Evolutionary conservation across 2,329 filamentous ascomycete species (phyloP).

Genomic region (Pseudomassariella vexata): DNA sequence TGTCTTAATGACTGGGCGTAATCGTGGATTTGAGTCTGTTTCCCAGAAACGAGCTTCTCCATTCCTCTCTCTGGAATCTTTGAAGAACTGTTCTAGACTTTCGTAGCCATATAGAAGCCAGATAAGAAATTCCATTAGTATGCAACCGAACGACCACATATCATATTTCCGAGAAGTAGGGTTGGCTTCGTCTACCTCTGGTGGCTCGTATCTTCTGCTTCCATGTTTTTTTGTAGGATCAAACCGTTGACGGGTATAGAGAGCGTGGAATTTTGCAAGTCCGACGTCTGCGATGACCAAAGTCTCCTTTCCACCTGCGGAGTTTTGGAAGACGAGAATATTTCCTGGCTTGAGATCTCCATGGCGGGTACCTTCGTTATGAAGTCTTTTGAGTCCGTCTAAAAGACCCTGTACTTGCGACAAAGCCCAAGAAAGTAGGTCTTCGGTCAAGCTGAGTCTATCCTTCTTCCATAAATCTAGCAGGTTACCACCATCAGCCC

Average conservation of each 20-base stretch:
- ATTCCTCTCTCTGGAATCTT: no score
- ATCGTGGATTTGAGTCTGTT: no score
- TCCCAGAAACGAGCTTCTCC: no score
- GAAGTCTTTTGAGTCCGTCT: conserved; percentile 5
- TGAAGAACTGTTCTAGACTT: conserved; percentile 2
- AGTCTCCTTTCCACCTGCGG: not conserved
- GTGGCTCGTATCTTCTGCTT: conserved; percentile 7
- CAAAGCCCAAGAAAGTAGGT: conserved; percentile 8
- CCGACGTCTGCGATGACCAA: conserved; percentile 14
- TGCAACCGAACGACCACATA: conserved; percentile 11
- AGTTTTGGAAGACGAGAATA: conserved; percentile 7
- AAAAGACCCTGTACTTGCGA: conserved; percentile 2
- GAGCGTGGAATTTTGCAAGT: conserved; percentile 9
- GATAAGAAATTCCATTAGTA: conserved; percentile 9
- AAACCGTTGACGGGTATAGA: not conserved
- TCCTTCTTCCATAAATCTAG: conserved; percentile 4
- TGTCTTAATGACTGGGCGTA: no score
- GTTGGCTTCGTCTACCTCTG: conserved; percentile 3
- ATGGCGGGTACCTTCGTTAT: conserved; percentile 6
- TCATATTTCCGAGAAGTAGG: conserved; percentile 10
- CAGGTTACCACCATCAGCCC: conserved; percentile 12
- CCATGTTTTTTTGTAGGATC: conserved; percentile 1
- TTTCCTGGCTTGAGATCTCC: conserved; percentile 14
- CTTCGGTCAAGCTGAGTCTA: not conserved
- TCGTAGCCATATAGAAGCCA: conserved; percentile 7